Evolutionary conservation across 2,329 filamentous ascomycete species (phyloP), one percentile per base, ranked within the genome.

Genomic region (Samsoniella hepiali): DNA sequence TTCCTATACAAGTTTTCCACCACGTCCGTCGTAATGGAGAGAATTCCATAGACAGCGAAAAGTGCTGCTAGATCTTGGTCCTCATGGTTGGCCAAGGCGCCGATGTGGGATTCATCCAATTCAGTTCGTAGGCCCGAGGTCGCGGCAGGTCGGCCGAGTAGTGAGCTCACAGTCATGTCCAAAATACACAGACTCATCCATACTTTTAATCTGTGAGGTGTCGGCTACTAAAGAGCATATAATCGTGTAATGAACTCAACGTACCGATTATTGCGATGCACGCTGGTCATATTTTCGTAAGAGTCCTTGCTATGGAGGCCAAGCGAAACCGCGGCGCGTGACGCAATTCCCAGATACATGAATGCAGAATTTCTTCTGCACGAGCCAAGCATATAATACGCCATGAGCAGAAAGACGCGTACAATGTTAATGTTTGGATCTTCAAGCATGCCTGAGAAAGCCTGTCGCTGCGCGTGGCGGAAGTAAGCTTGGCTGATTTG

Each of bases 281-380:
- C 53, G 22, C 65, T 64, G 6, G 62, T 63, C 42, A 70, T 65
- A 11, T 69, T 66, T 4, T 67, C 58, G 34, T 73, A 74, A 64
- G 75, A 65, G 68, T 73, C 65, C 62, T 70, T 60, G 70, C 73
- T 73, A 58, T 87, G 84, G 7, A 88, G 68, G 0, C 85, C 86
- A 0, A 88, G 68, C 0, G 84, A 82, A 3, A 82, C 80, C 0
- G 85, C 84, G 0, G 84, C 82, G 60, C 83, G 80, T 0, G 82
- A 77, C 1, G 85, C 85, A 9, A 88, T 80, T 0, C 85, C 85
- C 2, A 88, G 71, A 62, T 88, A 88, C 82, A 88, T 86, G 60
- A 86, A 88, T 0, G 85, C 85, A 0, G 84, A 78, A 63, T 87
- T 87, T 9, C 84, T 76, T 38, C 82, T 82, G 59, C 84, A 87